Conservation (phyloP, 805 yeast genomes). For the Tetrapisispora arboricola region DNA sequence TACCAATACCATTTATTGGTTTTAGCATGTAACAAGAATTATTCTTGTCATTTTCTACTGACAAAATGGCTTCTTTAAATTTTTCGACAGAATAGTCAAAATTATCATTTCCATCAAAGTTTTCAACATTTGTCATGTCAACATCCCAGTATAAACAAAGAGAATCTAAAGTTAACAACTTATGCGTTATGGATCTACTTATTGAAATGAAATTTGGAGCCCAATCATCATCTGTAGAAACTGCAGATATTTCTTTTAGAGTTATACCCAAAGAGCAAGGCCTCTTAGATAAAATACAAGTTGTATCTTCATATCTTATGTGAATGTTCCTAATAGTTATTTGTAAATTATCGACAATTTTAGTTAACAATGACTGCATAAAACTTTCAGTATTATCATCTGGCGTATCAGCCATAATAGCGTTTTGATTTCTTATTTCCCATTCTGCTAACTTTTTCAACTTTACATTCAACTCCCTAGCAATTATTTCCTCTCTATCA, state of each 20-base stretch:
- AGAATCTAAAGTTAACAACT: slow-evolving; percentile 63
- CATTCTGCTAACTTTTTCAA: slow-evolving; percentile 57
- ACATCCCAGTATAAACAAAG: slow-evolving; percentile 82
- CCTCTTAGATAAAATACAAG: slow-evolving; percentile 50
- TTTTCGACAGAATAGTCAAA: slow-evolving; percentile 3
- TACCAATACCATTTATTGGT: slow-evolving; percentile 87
- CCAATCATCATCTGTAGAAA: slow-evolving; percentile 83
- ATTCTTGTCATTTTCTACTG: slow-evolving; percentile 24
- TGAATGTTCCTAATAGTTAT: slow-evolving; percentile 87
- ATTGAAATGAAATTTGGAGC: slow-evolving; percentile 72
- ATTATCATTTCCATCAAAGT: slow-evolving; percentile 31
- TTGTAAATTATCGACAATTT: slow-evolving; percentile 87
- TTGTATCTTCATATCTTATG: slow-evolving; percentile 77
- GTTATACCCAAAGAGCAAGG: slow-evolving; percentile 82
- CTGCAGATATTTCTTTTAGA: slow-evolving; percentile 78
- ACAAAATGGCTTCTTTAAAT: slow-evolving; percentile 38
- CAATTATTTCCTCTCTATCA: slow-evolving; percentile 50
- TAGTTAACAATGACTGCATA: slow-evolving; percentile 77
- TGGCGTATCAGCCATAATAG: slow-evolving; percentile 24
- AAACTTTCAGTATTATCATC: slow-evolving; percentile 62
- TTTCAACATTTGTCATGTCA: slow-evolving; percentile 33
- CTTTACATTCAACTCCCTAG: slow-evolving; percentile 56
- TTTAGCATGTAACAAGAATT: slow-evolving; percentile 52
- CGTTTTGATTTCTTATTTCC: slow-evolving; percentile 41
- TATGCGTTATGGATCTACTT: slow-evolving; percentile 56